These are phyloP conservation scores for Geranomyces michiganensis DNA, from an alignment of 192 early-diverging fungal species.

Conservation along the genomic window DNA sequence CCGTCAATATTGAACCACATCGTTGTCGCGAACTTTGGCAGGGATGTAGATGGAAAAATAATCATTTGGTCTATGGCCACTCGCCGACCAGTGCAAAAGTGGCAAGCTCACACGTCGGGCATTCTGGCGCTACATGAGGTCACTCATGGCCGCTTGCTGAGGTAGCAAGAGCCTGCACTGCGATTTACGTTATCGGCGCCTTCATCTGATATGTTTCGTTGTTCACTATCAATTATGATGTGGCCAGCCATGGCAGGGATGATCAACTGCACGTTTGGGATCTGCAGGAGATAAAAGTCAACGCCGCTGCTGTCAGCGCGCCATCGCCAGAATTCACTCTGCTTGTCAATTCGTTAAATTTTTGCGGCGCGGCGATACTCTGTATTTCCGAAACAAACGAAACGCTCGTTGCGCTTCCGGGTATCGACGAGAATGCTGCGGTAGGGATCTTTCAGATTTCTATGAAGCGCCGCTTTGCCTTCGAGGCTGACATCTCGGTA, in stretches of 20 bases:
- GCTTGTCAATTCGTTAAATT: conserved; percentile 37
- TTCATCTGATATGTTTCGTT: not conserved
- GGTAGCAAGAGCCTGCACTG: no score
- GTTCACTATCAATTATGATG: no score
- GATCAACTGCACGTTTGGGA: conserved; percentile 29
- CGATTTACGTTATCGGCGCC: not conserved
- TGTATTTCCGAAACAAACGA: not conserved
- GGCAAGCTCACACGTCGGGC: conserved; percentile 22
- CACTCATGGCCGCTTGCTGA: not conserved
- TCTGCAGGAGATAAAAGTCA: not conserved
- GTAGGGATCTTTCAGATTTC: not conserved
- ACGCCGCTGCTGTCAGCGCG: not conserved
- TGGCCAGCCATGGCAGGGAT: conserved; percentile 32
- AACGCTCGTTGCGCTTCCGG: conserved; percentile 18
- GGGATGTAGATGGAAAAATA: conserved; percentile 29
- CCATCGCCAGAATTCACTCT: conserved; percentile 9
- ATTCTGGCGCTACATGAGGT: conserved; percentile 19
- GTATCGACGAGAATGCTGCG: conserved; percentile 21
- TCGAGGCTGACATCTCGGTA: not conserved
- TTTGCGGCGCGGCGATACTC: conserved; percentile 23
- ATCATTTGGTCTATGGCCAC: conserved; percentile 27
- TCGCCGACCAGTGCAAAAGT: conserved; percentile 19
- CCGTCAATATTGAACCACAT: not conserved
- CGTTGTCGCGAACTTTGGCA: not conserved
- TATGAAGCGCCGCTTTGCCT: not conserved